Base-by-base conservation (phyloP, 1,284 basidiomycete species). In the Moesziomyces aphidis region DNA sequence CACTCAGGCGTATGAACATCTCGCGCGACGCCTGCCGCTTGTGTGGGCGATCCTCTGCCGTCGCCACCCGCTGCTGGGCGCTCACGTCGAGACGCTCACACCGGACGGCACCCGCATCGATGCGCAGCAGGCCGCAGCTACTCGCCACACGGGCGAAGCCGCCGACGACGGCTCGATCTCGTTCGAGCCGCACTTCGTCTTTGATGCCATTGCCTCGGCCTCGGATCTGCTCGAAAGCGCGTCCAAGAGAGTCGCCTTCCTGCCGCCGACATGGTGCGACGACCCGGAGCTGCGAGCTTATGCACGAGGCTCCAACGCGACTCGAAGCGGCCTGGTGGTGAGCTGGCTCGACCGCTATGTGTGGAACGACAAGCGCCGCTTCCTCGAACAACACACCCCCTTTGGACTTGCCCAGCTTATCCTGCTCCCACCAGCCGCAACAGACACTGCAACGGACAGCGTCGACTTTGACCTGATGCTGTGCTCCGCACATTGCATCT, bases 101-200 rank as follows among this genome's bases (percentile, higher is more conserved):
- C 63, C 67, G 7, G 63, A 67, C 23, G 56, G 68, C 17, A 44
- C 52, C 5, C 22, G 46, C 4, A 19, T 74, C 10, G 59, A 64
- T 21, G 49, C 59, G n/a, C n/a, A 61, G 21, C 55, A 67, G 36
- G 72, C 72, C 3, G 59, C 54, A 1, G 34, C 59, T 15, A 55
- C 24, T 49, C 62, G 72, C 17, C 62, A 67, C 22, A 34, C 42
- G 4, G 72, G 72, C 11, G 67, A 70, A 50, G 65, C 71, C 44
- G 55, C 65, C 5, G 36, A 59, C 5, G 72, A 74, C 46, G 72
- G 48, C 6, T 70, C 72, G 0, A 62, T 60, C 56, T 74, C 72
- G 39, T 74, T 63, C 21, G 72, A 74, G 55, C 72, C 72, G 31
- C 72, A 74, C 28, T 74, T 74, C 43, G 39, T 74, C n/a, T 66